These are phyloP conservation scores for Macrophomina phaseolina DNA, from an alignment of 2,329 filamentous ascomycete genomes.

Conservation along the genomic window DNA sequence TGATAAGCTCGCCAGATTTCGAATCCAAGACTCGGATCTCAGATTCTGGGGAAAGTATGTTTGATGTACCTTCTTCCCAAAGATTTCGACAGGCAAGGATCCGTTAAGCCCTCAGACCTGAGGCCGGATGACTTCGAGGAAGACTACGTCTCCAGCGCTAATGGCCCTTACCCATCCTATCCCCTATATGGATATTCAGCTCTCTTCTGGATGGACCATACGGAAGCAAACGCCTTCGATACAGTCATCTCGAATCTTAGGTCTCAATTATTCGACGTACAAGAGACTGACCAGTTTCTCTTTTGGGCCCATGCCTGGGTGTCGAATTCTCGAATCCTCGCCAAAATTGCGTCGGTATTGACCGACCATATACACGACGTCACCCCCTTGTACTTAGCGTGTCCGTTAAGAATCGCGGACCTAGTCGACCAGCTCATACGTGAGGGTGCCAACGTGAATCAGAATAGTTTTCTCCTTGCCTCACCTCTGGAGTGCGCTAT, in stretches of 20 bases:
- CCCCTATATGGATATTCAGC: background rate
- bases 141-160: background rate
- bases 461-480: background rate
- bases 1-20: background rate
- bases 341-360: too few relatives aligned
- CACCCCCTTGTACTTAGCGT: background rate
- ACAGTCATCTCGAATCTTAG: background rate
- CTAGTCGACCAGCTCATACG: background rate
- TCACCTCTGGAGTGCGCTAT: constrained; percentile 1
- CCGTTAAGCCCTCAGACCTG: background rate
- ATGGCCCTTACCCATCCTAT: too few relatives aligned
- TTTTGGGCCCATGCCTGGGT: background rate
- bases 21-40: background rate
- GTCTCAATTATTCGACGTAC: background rate
- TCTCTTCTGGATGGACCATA: background rate
- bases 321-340: too few relatives aligned
- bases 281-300: background rate
- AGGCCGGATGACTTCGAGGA: background rate
- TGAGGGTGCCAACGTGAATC: background rate
- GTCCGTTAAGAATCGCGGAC: background rate
- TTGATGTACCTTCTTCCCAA: background rate
- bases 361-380: background rate
- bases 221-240: background rate
- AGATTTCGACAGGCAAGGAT: background rate
- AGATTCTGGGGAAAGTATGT: background rate